Evolutionary conservation across 2,329 filamentous ascomycete genomes (phyloP).

Genomic region (Dothistroma pini): DNA sequence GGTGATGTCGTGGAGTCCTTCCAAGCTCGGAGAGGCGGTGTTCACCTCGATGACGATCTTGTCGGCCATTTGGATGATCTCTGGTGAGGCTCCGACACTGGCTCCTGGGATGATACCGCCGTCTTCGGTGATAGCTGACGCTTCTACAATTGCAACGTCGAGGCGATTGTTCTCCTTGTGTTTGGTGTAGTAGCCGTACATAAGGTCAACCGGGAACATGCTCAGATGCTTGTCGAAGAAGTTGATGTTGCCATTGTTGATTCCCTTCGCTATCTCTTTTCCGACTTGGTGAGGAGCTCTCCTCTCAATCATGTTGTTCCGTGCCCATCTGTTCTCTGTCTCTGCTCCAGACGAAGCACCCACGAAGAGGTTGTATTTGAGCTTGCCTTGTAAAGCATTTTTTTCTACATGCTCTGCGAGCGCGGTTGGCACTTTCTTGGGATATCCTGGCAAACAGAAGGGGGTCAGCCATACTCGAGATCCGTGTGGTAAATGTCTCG

Average conservation of each 20-base stretch:
- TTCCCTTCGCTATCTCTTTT: conserved; percentile 84
- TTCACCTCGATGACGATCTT: conserved; percentile 95
- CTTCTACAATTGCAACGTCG: conserved; percentile 78
- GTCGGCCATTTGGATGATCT: conserved; percentile 85
- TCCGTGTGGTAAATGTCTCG: conserved; percentile 54
- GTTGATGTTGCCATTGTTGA: conserved; percentile 82
- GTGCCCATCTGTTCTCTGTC: conserved; percentile 90
- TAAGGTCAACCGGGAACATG: conserved; percentile 85
- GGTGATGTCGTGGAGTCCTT: conserved; percentile 86
- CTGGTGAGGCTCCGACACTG: conserved; percentile 70
- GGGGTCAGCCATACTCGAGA: not conserved
- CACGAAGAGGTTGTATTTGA: conserved; percentile 84
- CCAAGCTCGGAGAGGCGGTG: conserved; percentile 77
- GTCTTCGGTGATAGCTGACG: conserved; percentile 80
- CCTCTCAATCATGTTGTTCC: conserved; percentile 83
- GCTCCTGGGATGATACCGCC: conserved; percentile 86
- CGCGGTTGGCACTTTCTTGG: conserved; percentile 61
- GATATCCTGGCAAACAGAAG: not conserved
- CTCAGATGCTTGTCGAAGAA: conserved; percentile 93
- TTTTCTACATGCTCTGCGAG: conserved; percentile 86
- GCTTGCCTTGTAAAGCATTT: conserved; percentile 76
- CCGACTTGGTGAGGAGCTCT: conserved; percentile 84
- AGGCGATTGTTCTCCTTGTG: conserved; percentile 69
- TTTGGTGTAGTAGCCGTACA: conserved; percentile 74
- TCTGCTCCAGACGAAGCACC: conserved; percentile 86